Evolutionary conservation across 2,329 filamentous ascomycete species (phyloP), one percentile per base, ranked within the genome.

Genomic region (Alternaria solani): DNA sequence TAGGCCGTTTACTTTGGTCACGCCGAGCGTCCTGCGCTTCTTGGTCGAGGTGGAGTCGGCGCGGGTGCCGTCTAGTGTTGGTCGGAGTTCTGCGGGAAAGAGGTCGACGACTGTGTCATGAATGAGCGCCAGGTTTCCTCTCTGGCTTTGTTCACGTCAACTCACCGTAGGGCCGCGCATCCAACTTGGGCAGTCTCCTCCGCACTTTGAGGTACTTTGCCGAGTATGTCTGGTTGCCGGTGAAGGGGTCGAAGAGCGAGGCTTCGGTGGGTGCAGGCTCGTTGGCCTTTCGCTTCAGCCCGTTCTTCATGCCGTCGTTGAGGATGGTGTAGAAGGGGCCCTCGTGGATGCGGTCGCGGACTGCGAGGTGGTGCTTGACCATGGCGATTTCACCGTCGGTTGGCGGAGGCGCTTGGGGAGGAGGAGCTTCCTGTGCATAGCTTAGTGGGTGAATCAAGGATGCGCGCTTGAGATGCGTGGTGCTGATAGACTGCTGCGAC

Each of bases 181-280:
- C 80, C 20, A 89, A 76, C 62, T 83, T 83, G 0, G 87, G 87
- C 9, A 88, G 70, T 20, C 79, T 82, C 60, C 85, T 79, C 66
- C 83, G 82, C 67, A 86, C 85, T 64, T 85, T 86, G 56, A 83
- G 78, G 73, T 88, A 89, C 68, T 83, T 85, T 55, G 85, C 81
- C 16, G 84, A 83, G 70, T 87, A 89, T 0, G 86, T 87, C 39
- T 85, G 85, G 75, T 88, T 88, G 56, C 86, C 85, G 43, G 84
- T 81, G 68, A 89, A 89, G 2, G 87, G 85, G 72, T 89, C 86
- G 69, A 88, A 86, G 0, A 78, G 68, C 12, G 70, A 69, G 7
- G 70, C 70, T 42, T 76, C 73, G 44, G 74, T 74, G 12, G 74
- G 71, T n/a, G 69, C 71, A 20, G 82, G 82, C 60, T 80, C 73